Conservation (phyloP, 345 rosid species). For the Dimocarpus longan region DNA sequence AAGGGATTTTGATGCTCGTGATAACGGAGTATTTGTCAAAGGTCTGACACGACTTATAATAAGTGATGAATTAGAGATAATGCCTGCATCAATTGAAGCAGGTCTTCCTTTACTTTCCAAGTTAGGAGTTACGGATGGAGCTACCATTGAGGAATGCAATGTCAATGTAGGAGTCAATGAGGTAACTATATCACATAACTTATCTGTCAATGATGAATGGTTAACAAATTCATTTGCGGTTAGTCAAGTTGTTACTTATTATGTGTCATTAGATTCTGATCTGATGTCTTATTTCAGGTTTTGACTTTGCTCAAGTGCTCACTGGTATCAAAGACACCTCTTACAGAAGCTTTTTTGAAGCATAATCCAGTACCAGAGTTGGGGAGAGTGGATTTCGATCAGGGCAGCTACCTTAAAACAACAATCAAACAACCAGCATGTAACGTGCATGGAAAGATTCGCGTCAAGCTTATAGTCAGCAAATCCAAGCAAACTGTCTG, state of each 20-base stretch:
- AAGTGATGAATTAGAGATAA: constrained; percentile 22
- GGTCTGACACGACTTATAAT: not conserved
- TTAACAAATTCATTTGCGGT: not conserved
- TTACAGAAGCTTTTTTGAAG: constrained; percentile 19
- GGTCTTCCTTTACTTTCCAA: constrained; percentile 20
- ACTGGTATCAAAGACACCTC: constrained; percentile 22
- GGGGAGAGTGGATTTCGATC: not conserved
- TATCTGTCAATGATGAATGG: no score
- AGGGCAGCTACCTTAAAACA: not conserved
- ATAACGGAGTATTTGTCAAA: constrained; percentile 25
- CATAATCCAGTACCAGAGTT: not conserved
- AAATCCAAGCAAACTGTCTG: constrained; percentile 27
- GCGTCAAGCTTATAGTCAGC: constrained; percentile 21
- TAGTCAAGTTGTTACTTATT: not conserved
- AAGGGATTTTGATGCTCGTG: not conserved
- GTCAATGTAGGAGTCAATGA: constrained; percentile 3
- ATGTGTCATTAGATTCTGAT: not conserved
- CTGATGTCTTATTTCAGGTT: constrained; percentile 21
- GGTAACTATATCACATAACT: constrained; percentile 15
- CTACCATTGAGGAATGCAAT: constrained; percentile 14
- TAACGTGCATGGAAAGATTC: constrained; percentile 10
- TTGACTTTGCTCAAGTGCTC: constrained; percentile 19
- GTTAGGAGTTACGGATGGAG: constrained; percentile 22
- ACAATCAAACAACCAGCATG: not conserved
- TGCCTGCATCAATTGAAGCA: constrained; percentile 14